Base-by-base conservation (phyloP, 352 stramenopile species). In the Hyaloperonospora brassicae region DNA sequence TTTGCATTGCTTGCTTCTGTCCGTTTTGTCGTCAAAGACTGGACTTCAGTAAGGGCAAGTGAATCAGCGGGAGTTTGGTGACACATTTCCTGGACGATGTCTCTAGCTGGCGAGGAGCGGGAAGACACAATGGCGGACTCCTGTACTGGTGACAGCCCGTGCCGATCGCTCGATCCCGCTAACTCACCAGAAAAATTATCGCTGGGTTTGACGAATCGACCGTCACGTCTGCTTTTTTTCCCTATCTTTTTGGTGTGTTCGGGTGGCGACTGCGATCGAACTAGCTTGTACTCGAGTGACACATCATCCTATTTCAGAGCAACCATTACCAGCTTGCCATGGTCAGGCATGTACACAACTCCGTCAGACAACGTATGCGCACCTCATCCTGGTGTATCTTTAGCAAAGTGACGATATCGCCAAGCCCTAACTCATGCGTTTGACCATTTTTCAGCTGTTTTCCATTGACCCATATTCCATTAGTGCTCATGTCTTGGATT, bases 401-500 rank as follows among this genome's bases (percentile, higher is more conserved):
- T 41, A 87, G 55, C 8, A 89, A 45, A 11, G 79, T 87, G 6
- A 89, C 61, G 6, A 67, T 70, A 54, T 89, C 79, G 8, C 72
- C 66, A 23, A 79, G 44, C n/a, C 79, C 66, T 9, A 89, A 62
- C 24, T 80, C 65, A 21, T 64, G 34, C 2, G 52, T 52, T 38
- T 81, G 64, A 2, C 66, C 59, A 50, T 70, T 70, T 62, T 79
- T 80, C 34, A 89, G 61, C n/a, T 61, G 38, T 21, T 59, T 42
- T 5, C 72, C 72, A 54, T 89, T 89, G 11, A 89, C 64, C 13
- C 73, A 63, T 8, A 85, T 69, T 4, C 79, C 79, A 35, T 89
- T 89, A 14, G 76, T 86, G 50, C 79, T 89, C 5, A 76, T 89
- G 47, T 89, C 78, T 62, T 86, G 70, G 9, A 89, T 61, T n/a